Evolutionary conservation across 441 rosid species (phyloP).

Genomic region (Euphorbia celastroides): DNA sequence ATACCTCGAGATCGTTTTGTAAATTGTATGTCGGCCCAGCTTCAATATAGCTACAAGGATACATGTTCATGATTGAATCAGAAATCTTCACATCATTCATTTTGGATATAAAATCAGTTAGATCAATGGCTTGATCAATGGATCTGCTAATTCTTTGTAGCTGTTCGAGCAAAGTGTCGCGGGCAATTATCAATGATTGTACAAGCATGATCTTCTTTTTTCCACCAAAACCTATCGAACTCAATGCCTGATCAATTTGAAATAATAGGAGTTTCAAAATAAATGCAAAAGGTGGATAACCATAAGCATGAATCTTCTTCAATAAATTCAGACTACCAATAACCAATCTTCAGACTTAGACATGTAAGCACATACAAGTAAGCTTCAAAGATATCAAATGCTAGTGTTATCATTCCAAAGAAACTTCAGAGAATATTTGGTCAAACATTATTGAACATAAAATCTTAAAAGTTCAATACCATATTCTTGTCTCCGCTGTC

Average conservation of each 20-base stretch:
- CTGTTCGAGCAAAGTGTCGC: conserved; percentile 55
- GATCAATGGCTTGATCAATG: conserved; percentile 41
- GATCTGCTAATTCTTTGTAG: conserved; percentile 60
- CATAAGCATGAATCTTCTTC: neutral
- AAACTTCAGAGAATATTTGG: neutral
- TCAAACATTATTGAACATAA: neutral
- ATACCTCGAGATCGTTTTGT: conserved; percentile 72
- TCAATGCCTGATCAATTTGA: conserved; percentile 43
- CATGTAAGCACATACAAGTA: neutral
- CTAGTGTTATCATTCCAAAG: neutral
- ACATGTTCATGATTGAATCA: conserved; percentile 30
- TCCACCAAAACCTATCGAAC: conserved; percentile 37
- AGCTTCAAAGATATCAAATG: neutral
- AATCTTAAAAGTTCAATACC: neutral
- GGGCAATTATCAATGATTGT: conserved; percentile 63
- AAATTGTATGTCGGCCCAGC: conserved; percentile 53
- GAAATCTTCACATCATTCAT: conserved; percentile 39
- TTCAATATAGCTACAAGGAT: conserved; percentile 30
- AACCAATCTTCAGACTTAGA: neutral
- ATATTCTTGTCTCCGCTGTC: neutral
- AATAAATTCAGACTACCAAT: neutral
- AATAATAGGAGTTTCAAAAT: conserved; percentile 8
- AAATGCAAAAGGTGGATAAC: conserved; percentile 7
- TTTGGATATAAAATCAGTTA: conserved; percentile 46
- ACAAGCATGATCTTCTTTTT: conserved; percentile 45